Percentiles rank a stretch among this genome's conserved stretches.
These are phyloP conservation scores for Colletotrichum cuscutae DNA, from an alignment of 2,329 filamentous ascomycete genomes.

Conservation along the genomic window DNA sequence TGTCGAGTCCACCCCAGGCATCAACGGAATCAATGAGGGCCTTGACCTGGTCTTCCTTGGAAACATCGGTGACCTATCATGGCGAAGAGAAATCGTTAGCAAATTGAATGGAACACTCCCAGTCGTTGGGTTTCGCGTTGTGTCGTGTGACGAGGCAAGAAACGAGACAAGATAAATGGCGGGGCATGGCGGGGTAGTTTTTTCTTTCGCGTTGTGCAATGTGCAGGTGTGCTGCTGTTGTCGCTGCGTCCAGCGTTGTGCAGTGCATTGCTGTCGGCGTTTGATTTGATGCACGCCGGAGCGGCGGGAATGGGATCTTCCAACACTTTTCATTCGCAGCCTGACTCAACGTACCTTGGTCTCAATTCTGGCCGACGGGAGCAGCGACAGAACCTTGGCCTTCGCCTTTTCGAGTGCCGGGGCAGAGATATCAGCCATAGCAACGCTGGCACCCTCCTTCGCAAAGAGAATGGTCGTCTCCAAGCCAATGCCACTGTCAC, in stretches of 20 bases:
- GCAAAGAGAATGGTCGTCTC: slow-evolving; percentile 92
- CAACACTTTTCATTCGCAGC: slow-evolving; percentile 21
- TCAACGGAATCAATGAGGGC: slow-evolving; percentile 80
- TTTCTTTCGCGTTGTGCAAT: not conserved
- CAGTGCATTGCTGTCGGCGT: slow-evolving; percentile 38
- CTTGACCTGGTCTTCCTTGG: slow-evolving; percentile 83
- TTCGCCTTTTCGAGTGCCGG: slow-evolving; percentile 81
- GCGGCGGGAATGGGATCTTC: slow-evolving; percentile 15
- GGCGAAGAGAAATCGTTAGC: not conserved
- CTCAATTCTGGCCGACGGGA: slow-evolving; percentile 73
- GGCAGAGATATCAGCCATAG: slow-evolving; percentile 87
- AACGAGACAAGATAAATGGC: not conserved
- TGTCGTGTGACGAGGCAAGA: not conserved
- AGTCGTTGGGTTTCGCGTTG: not conserved
- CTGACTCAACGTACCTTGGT: slow-evolving; percentile 56
- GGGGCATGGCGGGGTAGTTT: slow-evolving; percentile 31
- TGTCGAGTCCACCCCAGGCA: slow-evolving; percentile 85
- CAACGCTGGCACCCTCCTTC: slow-evolving; percentile 85
- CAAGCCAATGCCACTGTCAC: slow-evolving; percentile 85
- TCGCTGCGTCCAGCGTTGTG: too few species aligned
- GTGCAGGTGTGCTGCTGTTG: not conserved
- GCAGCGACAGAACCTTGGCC: slow-evolving; percentile 78
- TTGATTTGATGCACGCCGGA: slow-evolving; percentile 16
- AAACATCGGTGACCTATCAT: slow-evolving; percentile 72
- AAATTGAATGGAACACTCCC: not conserved